Base-by-base conservation (phyloP, 352 stramenopile genomes). In the Lagenidium giganteum region DNA sequence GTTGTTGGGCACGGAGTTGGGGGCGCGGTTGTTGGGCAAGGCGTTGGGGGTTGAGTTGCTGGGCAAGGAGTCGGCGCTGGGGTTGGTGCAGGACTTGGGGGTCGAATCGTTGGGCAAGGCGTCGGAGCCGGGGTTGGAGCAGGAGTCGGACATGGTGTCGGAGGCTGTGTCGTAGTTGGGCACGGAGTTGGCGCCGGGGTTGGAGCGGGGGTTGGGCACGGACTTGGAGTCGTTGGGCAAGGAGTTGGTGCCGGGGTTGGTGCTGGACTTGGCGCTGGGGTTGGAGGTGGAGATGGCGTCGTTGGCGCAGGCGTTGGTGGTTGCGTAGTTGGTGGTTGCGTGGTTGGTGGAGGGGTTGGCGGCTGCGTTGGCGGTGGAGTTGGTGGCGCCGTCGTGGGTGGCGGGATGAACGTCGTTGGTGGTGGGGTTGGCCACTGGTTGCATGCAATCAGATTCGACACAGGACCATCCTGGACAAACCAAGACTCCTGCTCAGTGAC, bases 111-210 rank as follows among this genome's bases (percentile, higher is more conserved):
- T n/a, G n/a, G n/a, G n/a, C n/a, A n/a, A n/a, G n/a, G n/a, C n/a
- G n/a, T n/a, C n/a, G n/a, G n/a, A n/a, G n/a, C n/a, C n/a, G n/a
- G n/a, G n/a, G n/a, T n/a, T n/a, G n/a, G n/a, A n/a, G n/a, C n/a
- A n/a, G n/a, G n/a, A n/a, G n/a, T n/a, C n/a, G n/a, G n/a, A n/a
- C n/a, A n/a, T n/a, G n/a, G n/a, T n/a, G n/a, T n/a, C n/a, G n/a
- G n/a, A n/a, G n/a, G n/a, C n/a, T n/a, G n/a, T n/a, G n/a, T n/a
- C n/a, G n/a, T 75, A 61, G 64, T 33, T 64, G 8, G 35, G 62
- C 16, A 46, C 43, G 8, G 68, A 70, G 61, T 21, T 40, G n/a
- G 49, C 58, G 30, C 48, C 72, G 8, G 57, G 69, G 9, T 28
- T 21, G 14, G n/a, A n/a, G n/a, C 11, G n/a, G 27, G 27, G 9